Base-by-base conservation (phyloP, 176 grass and related monocot genomes). In the Elaeis guineensis region DNA sequence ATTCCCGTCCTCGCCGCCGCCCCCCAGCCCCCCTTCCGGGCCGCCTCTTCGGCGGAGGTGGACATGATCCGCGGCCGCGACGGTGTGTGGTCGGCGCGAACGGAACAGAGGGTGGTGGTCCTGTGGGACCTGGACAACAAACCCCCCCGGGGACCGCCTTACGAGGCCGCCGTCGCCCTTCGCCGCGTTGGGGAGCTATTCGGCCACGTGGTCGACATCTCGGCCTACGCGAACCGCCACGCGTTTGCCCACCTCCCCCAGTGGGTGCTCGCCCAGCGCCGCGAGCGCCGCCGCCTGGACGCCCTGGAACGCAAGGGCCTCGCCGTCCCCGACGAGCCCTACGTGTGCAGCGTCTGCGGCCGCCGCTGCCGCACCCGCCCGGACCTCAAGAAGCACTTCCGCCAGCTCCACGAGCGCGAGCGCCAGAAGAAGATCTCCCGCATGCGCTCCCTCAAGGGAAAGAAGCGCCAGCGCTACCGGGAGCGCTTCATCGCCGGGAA, bases 71-170 rank as follows among this genome's bases (percentile, higher is more conserved):
- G 86, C 16, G 86, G 81, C 20, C 66, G 35, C 11, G 81, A 72
- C 18, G 70, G 70, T 14, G 58, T 72, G 21, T 62, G 70, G 70
- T 62, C 70, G 24, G 77, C 91, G 12, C 83, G 78, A 14, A 48
- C 70, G 35, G 35, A 44, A 9, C 91, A 81, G 7, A 79, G 65
- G 0, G 86, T 90, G 20, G 91, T 85, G 17, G 79, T 96, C 4
- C 78, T 96, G 25, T 90, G 86, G 86, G 91, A 96, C 61, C 91
- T 96, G 69, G 91, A 96, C 72, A 96, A 96, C 78, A 96, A 96
- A 72, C 91, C 91, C 21, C 91, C 86, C 17, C 83, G 75, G 19
- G 86, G 86, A 14, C 71, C 77, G 51, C 91, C 91, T 17, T 90
- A 82, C 61, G 69, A 69, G 16, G 92, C 87, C 17, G 83, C 92